Conservation (phyloP, 1,284 basidiomycete species). For the Irpex rosettiformis region DNA sequence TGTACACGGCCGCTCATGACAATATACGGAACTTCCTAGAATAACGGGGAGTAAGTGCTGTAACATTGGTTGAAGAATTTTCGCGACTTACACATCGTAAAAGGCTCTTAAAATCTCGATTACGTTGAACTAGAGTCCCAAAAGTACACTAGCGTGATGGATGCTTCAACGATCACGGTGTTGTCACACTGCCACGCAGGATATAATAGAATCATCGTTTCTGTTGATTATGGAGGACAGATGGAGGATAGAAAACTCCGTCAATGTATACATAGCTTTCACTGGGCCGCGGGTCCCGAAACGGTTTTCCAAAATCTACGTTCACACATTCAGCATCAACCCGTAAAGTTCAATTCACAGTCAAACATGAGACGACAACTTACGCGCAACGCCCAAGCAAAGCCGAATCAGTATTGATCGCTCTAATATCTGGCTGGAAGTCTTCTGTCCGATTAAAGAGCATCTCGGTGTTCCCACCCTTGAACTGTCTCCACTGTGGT, state of each 20-base stretch:
- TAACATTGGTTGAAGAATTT: no score
- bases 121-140: no score
- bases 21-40: no score
- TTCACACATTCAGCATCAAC: not conserved
- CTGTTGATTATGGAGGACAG: not conserved
- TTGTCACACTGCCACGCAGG: no score
- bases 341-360: not conserved
- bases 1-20: no score
- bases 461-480: not conserved
- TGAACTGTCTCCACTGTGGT: not conserved
- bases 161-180: no score
- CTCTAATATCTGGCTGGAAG: not conserved
- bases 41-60: no score
- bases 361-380: not conserved
- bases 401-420: not conserved
- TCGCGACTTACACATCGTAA: no score
- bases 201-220: not conserved
- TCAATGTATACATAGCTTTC: not conserved
- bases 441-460: conserved; percentile 1
- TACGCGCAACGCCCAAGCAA: not conserved
- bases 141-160: no score
- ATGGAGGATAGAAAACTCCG: not conserved
- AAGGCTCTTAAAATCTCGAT: no score
- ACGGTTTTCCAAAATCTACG: not conserved
- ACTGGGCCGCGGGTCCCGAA: not conserved